Conservation (phyloP, 176 grass and related monocot genomes). For the Aegilops bicornis region DNA sequence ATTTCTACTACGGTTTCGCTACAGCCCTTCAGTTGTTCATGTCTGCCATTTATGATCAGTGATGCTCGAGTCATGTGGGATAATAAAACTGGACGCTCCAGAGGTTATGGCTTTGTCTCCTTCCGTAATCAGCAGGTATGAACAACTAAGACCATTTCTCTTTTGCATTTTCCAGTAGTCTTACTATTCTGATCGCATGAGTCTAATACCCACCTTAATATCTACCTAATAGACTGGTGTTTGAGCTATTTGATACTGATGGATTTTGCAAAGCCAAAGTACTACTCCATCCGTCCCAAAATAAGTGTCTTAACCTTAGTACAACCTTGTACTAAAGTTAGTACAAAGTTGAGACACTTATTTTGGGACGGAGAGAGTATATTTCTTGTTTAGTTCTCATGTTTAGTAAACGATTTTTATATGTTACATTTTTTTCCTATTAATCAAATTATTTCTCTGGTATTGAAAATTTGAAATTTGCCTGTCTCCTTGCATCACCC, state of each 20-base stretch:
- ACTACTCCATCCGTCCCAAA: too few species aligned
- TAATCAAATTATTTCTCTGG: background rate
- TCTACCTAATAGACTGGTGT: slow-evolving; percentile 2
- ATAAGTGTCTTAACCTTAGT: too few species aligned
- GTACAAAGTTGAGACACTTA: too few species aligned
- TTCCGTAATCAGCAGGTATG: slow-evolving; percentile 80
- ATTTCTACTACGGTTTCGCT: slow-evolving; percentile 8
- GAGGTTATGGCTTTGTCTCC: slow-evolving; percentile 91
- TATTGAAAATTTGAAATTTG: background rate
- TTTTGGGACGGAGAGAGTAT: too few species aligned
- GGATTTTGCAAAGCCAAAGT: background rate
- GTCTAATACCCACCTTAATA: background rate
- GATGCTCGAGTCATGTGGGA: slow-evolving; percentile 94
- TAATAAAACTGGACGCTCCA: slow-evolving; percentile 85
- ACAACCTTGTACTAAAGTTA: too few species aligned
- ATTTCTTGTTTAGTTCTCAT: background rate
- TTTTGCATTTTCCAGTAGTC: slow-evolving; percentile 27
- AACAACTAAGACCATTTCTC: background rate
- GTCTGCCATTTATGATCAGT: slow-evolving; percentile 45
- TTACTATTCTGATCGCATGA: slow-evolving; percentile 1
- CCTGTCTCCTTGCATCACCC: background rate
- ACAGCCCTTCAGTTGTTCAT: slow-evolving; percentile 24
- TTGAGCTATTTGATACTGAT: slow-evolving; percentile 23
- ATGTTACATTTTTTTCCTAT: background rate
- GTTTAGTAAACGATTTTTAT: background rate